These are phyloP conservation scores for Suillus alpinus DNA, from an alignment of 768 basidiomycete genomes.

Conservation along the genomic window DNA sequence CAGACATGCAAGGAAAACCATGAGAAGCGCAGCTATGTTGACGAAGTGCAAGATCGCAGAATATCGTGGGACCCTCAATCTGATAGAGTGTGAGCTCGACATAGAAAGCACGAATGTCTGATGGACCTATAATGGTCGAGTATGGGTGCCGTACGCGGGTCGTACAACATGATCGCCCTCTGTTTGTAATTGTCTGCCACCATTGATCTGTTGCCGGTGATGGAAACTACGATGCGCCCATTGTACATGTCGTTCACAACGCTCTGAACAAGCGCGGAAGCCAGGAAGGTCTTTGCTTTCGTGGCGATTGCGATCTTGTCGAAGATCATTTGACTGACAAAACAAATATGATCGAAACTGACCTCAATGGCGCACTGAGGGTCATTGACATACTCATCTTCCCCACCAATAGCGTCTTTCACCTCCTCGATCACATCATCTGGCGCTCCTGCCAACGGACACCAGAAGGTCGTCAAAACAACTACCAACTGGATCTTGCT, in stretches of 20 bases:
- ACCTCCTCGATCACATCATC: constrained; percentile 66
- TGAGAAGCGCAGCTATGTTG: constrained; percentile 66
- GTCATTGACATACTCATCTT: constrained; percentile 57
- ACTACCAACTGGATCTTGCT: constrained; percentile 73
- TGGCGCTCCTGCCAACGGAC: constrained; percentile 77
- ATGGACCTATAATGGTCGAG: constrained; percentile 79
- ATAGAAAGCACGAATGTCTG: background rate
- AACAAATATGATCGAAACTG: constrained; percentile 22
- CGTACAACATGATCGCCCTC: constrained; percentile 69
- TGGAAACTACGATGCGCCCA: constrained; percentile 71
- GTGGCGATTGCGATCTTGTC: constrained; percentile 85
- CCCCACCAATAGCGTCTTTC: constrained; percentile 50
- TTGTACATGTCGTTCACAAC: constrained; percentile 86
- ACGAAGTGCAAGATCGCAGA: constrained; percentile 74
- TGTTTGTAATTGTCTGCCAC: constrained; percentile 90
- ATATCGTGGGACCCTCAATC: constrained; percentile 81
- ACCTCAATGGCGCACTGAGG: constrained; percentile 87
- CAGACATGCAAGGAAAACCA: constrained; percentile 73
- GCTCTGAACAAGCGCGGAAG: constrained; percentile 80
- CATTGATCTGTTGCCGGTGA: constrained; percentile 64
- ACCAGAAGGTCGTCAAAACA: constrained; percentile 81
- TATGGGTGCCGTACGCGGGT: constrained; percentile 62
- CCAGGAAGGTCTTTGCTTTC: constrained; percentile 77
- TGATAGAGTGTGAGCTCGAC: constrained; percentile 22
- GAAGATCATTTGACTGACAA: background rate